Evolutionary conservation across 352 stramenopile species (phyloP).

Genomic region (Halophytophthora batemanensis): DNA sequence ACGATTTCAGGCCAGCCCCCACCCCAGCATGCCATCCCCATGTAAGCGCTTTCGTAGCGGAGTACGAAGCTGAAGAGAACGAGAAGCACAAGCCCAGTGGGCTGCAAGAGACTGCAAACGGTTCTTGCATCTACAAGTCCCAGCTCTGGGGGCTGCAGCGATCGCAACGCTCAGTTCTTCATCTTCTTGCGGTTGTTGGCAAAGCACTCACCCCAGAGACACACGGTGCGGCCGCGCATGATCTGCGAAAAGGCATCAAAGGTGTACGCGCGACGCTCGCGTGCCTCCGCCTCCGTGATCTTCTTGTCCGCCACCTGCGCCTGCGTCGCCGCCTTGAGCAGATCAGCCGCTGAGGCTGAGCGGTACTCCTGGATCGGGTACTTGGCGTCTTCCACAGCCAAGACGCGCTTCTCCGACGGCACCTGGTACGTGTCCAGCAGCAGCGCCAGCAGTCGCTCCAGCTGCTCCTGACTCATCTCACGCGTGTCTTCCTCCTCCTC

Average conservation of each 20-base stretch:
- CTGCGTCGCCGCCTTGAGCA: slow-evolving; percentile 38
- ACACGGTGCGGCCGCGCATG: slow-evolving; percentile 78
- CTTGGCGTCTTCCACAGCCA: slow-evolving; percentile 60
- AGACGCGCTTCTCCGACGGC: slow-evolving; percentile 80
- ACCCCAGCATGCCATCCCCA: too few species aligned
- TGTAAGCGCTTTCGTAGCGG: too few species aligned
- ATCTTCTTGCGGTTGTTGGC: slow-evolving; percentile 80
- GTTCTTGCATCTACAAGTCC: neutral
- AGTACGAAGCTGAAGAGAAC: too few species aligned
- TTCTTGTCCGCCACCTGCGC: slow-evolving; percentile 44
- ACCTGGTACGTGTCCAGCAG: slow-evolving; percentile 80
- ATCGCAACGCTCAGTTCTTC: slow-evolving; percentile 53
- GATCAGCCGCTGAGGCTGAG: slow-evolving; percentile 28
- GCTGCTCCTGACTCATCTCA: slow-evolving; percentile 52
- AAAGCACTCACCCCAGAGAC: slow-evolving; percentile 86
- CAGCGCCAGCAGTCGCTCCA: slow-evolving; percentile 62
- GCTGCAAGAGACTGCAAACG: too few species aligned
- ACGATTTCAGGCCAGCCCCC: too few species aligned
- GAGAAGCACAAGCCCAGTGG: neutral
- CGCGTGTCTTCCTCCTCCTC: slow-evolving; percentile 28
- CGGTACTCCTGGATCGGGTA: slow-evolving; percentile 80
- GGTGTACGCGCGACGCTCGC: slow-evolving; percentile 50
- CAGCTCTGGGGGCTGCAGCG: neutral
- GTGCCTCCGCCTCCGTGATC: slow-evolving; percentile 51
- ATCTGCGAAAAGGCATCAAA: slow-evolving; percentile 77